Evolutionary conservation across 225 moss, liverwort and hornwort genomes (phyloP), one percentile per base, ranked within the genome.

Genomic region (Thuidium tamariscinum): DNA sequence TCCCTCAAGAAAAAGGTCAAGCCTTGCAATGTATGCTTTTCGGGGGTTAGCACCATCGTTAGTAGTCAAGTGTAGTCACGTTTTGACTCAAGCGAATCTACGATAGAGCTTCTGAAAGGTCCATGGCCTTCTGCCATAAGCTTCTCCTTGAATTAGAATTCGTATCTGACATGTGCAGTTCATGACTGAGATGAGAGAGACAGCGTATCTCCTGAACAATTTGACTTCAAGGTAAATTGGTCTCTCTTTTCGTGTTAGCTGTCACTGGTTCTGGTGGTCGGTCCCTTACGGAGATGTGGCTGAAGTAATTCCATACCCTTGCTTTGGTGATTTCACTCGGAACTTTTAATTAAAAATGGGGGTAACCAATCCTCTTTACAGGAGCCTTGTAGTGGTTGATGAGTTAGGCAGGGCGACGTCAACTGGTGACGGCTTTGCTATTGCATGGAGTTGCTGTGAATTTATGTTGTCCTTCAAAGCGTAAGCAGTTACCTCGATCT

Each of bases 121-220:
- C 69, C 79, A 64, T 23, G 42, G 37, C 70, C 30, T 72, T 84
- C 81, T 82, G 67, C 66, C 71, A 65, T 59, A 55, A 77, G 22
- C 37, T 81, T 59, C 65, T 85, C 48, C 83, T 91, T 77, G 78
- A 67, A 76, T 30, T 81, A 74, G 67, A 60, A 80, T 76, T 36
- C 77, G 75, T 57, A 54, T 44, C 27, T 84, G 46, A n/a, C 48
- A 77, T 85, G 63, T 89, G 91, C 94, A 97, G 97, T 97, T 99
- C 87, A 96, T 96, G 96, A 97, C 97, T 73, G 98, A 99, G 90
- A 99, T 99, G 98, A 94, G 94, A 89, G 98, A 97, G 89, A 96
- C 97, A 70, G 94, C 97, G 42, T 97, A 96, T 89, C 81, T 99
- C 55, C 85, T 99, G 84, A 93, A 96, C 82, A 93, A 94, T 80